Conservation (phyloP, 495 filamentous ascomycete genomes). For the Sabuloglossum arenarium region DNA sequence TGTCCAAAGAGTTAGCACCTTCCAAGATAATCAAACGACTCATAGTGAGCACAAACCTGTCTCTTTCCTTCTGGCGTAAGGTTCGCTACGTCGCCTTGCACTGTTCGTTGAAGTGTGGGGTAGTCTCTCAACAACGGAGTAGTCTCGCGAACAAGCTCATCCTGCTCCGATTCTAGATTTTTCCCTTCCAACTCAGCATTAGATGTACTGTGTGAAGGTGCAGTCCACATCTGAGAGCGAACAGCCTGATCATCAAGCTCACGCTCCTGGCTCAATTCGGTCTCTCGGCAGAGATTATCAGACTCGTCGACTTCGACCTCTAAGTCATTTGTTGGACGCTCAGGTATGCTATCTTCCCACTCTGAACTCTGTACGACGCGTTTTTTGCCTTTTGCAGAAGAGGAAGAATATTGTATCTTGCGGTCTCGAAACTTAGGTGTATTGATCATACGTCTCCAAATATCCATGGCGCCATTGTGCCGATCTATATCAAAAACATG, state of each 20-base stretch:
- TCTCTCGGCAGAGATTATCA: background rate
- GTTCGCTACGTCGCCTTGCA: background rate
- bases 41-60: conserved; percentile 4
- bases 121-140: background rate
- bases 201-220: background rate
- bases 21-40: background rate
- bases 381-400: background rate
- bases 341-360: background rate
- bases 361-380: background rate
- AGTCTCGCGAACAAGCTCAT: conserved; percentile 2
- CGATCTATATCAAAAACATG: conserved; percentile 1
- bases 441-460: background rate
- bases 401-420: background rate
- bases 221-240: background rate
- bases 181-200: background rate
- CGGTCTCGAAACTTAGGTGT: background rate
- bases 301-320: background rate
- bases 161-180: background rate
- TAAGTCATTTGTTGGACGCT: background rate
- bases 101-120: background rate
- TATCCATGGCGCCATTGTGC: background rate
- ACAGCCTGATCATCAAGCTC: background rate
- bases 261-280: background rate
- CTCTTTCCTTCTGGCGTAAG: conserved; percentile 9
- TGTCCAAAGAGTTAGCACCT: background rate